Conservation (phyloP, 495 filamentous ascomycete genomes). For the Aeminium ludgeri region DNA sequence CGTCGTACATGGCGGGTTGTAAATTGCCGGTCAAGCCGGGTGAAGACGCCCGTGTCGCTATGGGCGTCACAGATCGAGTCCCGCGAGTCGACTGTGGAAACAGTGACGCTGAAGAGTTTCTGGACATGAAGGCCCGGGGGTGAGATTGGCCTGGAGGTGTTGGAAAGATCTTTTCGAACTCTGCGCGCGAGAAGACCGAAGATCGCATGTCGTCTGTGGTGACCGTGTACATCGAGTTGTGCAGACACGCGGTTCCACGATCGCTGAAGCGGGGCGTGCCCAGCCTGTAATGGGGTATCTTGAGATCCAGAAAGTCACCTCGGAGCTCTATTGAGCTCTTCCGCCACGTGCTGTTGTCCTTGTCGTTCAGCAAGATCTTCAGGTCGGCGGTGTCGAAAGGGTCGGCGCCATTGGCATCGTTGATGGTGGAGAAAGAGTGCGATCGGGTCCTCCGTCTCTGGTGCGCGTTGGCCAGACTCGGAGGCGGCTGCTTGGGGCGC, state of each 20-base stretch:
- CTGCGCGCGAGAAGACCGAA: conserved; percentile 35
- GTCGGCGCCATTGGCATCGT: conserved; percentile 30
- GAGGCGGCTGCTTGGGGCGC: conserved; percentile 4
- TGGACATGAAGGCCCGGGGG: conserved; percentile 21
- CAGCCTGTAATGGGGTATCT: conserved; percentile 75
- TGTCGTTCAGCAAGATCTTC: conserved; percentile 44
- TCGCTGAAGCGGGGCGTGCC: conserved; percentile 69
- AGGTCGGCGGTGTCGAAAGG: conserved; percentile 47
- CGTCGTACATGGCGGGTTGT: conserved; percentile 55
- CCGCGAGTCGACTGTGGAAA: conserved; percentile 10
- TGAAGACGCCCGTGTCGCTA: no score
- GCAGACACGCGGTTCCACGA: conserved; percentile 61
- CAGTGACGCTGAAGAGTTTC: conserved; percentile 26
- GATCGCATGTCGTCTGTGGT: conserved; percentile 38
- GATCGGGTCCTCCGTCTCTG: conserved; percentile 27
- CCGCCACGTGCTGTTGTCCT: conserved; percentile 44
- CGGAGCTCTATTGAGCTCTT: conserved; percentile 47
- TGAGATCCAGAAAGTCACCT: conserved; percentile 50
- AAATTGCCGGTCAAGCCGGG: conserved; percentile 28
- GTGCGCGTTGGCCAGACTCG: conserved; percentile 9
- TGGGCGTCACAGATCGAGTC: conserved; percentile 30
- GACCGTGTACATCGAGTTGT: conserved; percentile 49
- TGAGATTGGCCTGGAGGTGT: conserved; percentile 24
- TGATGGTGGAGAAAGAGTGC: conserved; percentile 41
- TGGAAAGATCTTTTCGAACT: conserved; percentile 29